These are phyloP conservation scores for Plasmodium gallinaceum DNA, from an alignment of 169 alveolate genomes.

Conservation along the genomic window DNA sequence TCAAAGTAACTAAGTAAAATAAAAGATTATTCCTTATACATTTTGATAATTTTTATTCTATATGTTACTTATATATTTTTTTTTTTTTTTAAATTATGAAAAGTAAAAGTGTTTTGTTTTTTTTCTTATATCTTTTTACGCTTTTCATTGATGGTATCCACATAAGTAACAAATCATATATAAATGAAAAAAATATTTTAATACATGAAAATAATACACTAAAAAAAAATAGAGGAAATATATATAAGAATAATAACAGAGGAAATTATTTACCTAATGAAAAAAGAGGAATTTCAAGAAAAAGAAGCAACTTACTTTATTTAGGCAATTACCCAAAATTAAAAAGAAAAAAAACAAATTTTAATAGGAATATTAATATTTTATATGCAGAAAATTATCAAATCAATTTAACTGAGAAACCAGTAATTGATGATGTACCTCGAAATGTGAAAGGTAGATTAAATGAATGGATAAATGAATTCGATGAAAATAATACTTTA, in stretches of 20 bases:
- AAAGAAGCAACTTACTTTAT: slow-evolving; percentile 2
- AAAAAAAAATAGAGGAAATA: slow-evolving; percentile 7
- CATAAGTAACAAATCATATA: not conserved
- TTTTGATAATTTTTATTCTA: not conserved
- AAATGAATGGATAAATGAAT: slow-evolving; percentile 84
- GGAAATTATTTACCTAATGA: not conserved
- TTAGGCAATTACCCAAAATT: not conserved
- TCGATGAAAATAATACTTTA: slow-evolving; percentile 81
- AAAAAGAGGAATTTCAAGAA: not conserved
- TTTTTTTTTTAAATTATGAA: not conserved
- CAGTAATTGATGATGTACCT: slow-evolving; percentile 70
- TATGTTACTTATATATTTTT: not conserved
- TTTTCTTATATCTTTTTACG: not conserved
- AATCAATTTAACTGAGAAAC: slow-evolving; percentile 65
- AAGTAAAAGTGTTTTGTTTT: not conserved
- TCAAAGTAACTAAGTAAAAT: too few species aligned
- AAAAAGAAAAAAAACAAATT: not conserved
- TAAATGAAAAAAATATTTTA: slow-evolving; percentile 11
- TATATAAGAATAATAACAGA: not conserved
- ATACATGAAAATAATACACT: not conserved
- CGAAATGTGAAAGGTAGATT: slow-evolving; percentile 82
- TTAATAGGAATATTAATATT: not conserved
- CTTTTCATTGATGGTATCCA: not conserved
- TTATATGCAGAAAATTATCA: slow-evolving; percentile 50
- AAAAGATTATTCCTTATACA: too few species aligned